Percentiles rank a stretch among this genome's conserved stretches.
Conservation (phyloP, 768 basidiomycete genomes). For the Termitomyces sp. region DNA sequence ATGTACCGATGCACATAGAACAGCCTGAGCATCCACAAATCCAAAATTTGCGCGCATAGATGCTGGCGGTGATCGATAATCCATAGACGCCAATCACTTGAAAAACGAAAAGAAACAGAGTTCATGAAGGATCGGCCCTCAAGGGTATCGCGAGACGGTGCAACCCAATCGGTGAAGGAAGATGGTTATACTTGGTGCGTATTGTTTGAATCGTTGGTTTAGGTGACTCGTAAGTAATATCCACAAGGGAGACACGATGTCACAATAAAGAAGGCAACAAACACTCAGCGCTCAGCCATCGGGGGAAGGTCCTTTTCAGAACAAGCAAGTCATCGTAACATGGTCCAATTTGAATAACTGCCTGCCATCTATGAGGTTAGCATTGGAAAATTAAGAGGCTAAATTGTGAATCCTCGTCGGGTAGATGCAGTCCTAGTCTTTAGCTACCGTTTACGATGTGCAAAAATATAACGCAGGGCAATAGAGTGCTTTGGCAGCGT, state of each 20-base stretch:
- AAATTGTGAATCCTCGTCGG: not conserved
- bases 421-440: not conserved
- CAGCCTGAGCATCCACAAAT: too few species aligned
- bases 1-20: too few species aligned
- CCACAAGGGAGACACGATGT: not conserved
- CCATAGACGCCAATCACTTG: not conserved
- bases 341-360: not conserved
- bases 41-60: too few species aligned
- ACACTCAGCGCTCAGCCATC: not conserved
- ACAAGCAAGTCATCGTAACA: not conserved
- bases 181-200: not conserved
- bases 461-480: not conserved
- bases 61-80: too few species aligned
- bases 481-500: not conserved
- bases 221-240: not conserved
- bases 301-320: not conserved
- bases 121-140: not conserved
- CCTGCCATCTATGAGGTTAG: not conserved
- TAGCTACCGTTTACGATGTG: not conserved
- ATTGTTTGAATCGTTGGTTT: not conserved
- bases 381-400: not conserved
- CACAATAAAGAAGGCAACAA: not conserved
- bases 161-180: not conserved
- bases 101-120: not conserved
- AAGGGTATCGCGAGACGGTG: not conserved